Percentiles rank a stretch among this genome's conserved stretches.
phyloP scores from a whole-genome alignment of 345 rosid genomes.

The Leavenworthia alabamica region DNA sequence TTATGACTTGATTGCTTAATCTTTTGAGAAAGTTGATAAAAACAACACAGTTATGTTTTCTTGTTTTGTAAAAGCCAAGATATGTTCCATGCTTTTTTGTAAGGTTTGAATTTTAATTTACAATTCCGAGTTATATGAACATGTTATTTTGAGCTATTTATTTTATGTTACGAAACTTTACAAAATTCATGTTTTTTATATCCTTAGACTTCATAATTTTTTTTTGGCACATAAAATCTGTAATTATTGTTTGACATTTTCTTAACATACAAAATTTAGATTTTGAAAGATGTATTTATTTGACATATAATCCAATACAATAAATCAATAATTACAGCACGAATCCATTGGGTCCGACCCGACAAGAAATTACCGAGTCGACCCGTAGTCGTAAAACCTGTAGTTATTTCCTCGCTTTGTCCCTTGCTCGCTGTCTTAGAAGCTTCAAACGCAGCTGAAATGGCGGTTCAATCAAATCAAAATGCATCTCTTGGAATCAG shows the following conservation, averaged over 20 bases:
- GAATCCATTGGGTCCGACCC: too few relatives aligned
- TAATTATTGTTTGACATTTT: neutral
- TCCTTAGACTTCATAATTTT: neutral
- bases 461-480: conserved; percentile 31
- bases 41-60: neutral
- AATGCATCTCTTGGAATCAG: conserved; percentile 27
- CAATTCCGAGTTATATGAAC: too few relatives aligned
- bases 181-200: too few relatives aligned
- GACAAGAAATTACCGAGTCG: too few relatives aligned
- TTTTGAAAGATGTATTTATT: too few relatives aligned
- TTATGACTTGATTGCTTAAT: conserved; percentile 63
- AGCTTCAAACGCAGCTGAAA: conserved; percentile 16
- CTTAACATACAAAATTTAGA: neutral
- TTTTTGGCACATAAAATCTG: neutral
- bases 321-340: too few relatives aligned
- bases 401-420: neutral
- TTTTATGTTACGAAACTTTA: too few relatives aligned
- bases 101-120: neutral
- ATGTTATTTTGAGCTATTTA: too few relatives aligned
- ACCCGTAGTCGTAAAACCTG: too few relatives aligned
- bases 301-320: too few relatives aligned
- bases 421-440: neutral
- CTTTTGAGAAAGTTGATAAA: neutral
- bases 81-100: neutral
- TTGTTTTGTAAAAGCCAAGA: neutral